These are phyloP conservation scores for Globisporangium paddicum DNA, from an alignment of 352 stramenopile genomes.

Conservation along the genomic window DNA sequence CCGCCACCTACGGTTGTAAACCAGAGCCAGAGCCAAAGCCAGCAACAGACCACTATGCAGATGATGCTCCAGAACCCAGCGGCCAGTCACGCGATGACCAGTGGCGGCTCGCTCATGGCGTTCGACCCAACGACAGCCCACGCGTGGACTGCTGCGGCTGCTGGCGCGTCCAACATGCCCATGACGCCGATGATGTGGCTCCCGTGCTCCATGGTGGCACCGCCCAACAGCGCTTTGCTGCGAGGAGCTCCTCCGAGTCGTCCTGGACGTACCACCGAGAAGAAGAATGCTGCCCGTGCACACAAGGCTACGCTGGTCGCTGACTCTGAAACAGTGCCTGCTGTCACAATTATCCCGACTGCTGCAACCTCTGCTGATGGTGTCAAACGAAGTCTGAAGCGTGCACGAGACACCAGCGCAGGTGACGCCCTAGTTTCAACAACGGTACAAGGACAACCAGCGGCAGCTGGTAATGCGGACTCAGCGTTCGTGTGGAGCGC, in stretches of 20 bases:
- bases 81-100: neutral
- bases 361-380: neutral
- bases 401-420: constrained; percentile 1
- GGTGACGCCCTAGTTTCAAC: neutral
- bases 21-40: neutral
- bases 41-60: neutral
- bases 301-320: neutral
- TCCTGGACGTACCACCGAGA: neutral
- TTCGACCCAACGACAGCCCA: constrained; percentile 19
- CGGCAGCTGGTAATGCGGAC: neutral
- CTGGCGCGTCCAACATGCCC: constrained; percentile 14
- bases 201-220: constrained; percentile 26
- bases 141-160: constrained; percentile 15
- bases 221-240: neutral
- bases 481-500: constrained; percentile 29
- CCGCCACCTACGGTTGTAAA: neutral
- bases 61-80: neutral
- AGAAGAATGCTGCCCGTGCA: neutral
- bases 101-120: constrained; percentile 13
- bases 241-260: neutral
- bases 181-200: constrained; percentile 37
- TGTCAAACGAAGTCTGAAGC: constrained; percentile 7
- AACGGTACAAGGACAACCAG: neutral
- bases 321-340: neutral
- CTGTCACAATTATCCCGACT: neutral